Evolutionary conservation across 768 basidiomycete species (phyloP).

Genomic region (Podaxis sp.): DNA sequence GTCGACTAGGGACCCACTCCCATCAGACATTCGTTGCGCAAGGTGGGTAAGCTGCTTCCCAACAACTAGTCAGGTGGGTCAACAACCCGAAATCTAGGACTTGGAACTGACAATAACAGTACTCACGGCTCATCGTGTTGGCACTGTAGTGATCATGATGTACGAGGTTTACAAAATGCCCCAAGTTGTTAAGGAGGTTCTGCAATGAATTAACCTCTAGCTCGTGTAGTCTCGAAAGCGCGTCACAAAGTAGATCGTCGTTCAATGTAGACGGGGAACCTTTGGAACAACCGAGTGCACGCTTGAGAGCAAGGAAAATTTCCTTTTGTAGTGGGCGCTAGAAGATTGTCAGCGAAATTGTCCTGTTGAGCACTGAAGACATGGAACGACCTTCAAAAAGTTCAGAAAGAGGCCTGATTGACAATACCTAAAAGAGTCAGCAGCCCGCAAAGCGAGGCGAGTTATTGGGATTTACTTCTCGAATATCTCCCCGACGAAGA

Average conservation of each 20-base stretch:
- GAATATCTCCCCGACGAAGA: constrained; percentile 3
- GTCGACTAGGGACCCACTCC: constrained; percentile 45
- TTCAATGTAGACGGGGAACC: constrained; percentile 26
- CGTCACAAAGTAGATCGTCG: constrained; percentile 51
- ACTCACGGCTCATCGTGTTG: constrained; percentile 57
- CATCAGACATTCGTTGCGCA: constrained; percentile 59
- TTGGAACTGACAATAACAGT: neutral
- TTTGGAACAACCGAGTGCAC: constrained; percentile 38
- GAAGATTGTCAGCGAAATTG: neutral
- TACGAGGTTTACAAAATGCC: constrained; percentile 55
- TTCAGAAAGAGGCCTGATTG: constrained; percentile 33
- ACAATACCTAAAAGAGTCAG: constrained; percentile 1
- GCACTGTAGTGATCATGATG: constrained; percentile 50
- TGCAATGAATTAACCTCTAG: constrained; percentile 50
- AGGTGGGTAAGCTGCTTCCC: constrained; percentile 52
- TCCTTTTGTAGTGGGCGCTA: constrained; percentile 46
- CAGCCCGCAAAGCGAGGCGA: neutral
- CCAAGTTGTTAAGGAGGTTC: constrained; percentile 54
- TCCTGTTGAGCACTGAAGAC: constrained; percentile 1
- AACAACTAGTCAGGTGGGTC: constrained; percentile 39
- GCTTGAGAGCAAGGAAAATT: constrained; percentile 53
- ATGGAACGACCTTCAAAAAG: constrained; percentile 51
- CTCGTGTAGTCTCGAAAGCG: constrained; percentile 45
- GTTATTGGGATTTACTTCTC: neutral
- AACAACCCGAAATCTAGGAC: neutral